A percentile compares a stretch with the other conserved stretches of the same genome.
These are phyloP conservation scores for Fusarium nelsonii DNA, from an alignment of 2,329 filamentous ascomycete species.

Conservation along the genomic window DNA sequence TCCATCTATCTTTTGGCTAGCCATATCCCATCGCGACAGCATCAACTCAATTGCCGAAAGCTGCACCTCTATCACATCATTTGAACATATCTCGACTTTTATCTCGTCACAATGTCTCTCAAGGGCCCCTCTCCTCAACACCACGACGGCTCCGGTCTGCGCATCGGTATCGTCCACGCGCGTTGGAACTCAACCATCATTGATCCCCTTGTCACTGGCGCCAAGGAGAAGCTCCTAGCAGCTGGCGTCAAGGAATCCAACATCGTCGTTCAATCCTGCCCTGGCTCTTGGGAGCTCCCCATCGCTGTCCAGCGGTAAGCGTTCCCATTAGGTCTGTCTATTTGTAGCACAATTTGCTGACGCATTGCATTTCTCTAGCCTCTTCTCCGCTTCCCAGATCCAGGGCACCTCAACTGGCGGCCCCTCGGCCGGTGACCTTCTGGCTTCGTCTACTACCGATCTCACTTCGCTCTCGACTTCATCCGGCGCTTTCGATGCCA, in stretches of 20 bases:
- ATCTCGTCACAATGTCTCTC: slow-evolving; percentile 52
- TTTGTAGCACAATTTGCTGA: slow-evolving; percentile 25
- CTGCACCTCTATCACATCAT: neutral
- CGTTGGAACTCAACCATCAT: slow-evolving; percentile 95
- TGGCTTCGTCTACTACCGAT: slow-evolving; percentile 76
- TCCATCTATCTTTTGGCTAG: slow-evolving; percentile 18
- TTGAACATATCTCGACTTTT: neutral
- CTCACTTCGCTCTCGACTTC: slow-evolving; percentile 63
- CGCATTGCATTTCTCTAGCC: slow-evolving; percentile 59
- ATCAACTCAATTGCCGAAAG: neutral
- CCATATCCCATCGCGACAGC: slow-evolving; percentile 15
- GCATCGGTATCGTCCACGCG: slow-evolving; percentile 95
- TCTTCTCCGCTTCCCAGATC: slow-evolving; percentile 88
- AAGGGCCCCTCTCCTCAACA: slow-evolving; percentile 69
- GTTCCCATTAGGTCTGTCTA: slow-evolving; percentile 29
- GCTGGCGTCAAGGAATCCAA: slow-evolving; percentile 89
- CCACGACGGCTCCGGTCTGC: slow-evolving; percentile 78
- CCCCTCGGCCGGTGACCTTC: slow-evolving; percentile 80
- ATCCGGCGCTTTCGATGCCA: slow-evolving; percentile 85
- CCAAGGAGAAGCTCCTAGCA: slow-evolving; percentile 80
- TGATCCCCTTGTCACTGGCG: slow-evolving; percentile 83
- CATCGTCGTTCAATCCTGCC: slow-evolving; percentile 89
- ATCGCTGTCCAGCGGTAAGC: slow-evolving; percentile 85
- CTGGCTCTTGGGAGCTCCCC: slow-evolving; percentile 94
- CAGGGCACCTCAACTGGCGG: slow-evolving; percentile 76